Evolutionary conservation across 1,139 yeast species (phyloP), one percentile per base, ranked within the genome.

Genomic region (Saccharomycopsis hybrid): DNA sequence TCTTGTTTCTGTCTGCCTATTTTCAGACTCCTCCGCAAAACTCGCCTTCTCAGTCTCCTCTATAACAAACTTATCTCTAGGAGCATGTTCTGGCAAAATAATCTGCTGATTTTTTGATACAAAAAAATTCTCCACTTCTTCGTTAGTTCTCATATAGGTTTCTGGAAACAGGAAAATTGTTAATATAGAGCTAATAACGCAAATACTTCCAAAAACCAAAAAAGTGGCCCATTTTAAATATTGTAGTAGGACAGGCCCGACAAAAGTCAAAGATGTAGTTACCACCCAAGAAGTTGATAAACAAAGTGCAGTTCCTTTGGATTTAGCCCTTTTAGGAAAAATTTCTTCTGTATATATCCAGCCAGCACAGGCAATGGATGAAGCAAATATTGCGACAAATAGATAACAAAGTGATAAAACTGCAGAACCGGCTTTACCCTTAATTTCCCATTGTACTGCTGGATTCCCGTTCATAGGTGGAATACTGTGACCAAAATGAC

Each of bases 291-390:
- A 77, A 2, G 69, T 61, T 33, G 76, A 66, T 68, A 79, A 71
- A 46, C 82, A 76, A 2, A 79, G 55, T 1, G 84, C 72, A 32
- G 76, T 66, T 0, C 83, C 83, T 52, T 73, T 74, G 0, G 75
- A 63, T 51, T 78, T 70, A 1, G 78, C 70, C 18, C 66, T 63
- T 1, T 65, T 63, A 0, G 80, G 78, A 40, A 80, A 71, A 2
- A 79, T 64, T 56, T 82, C 87, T 45, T 75, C 71, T 1, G 80
- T 72, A 58, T 78, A 80, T 9, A 82, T 64, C 77, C 78, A 73
- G 41, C 79, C 71, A 2, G 71, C 71, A 36, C 80, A 70, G 0
- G 73, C 64, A 9, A 78, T 61, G 0, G 79, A 67, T 0, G 78
- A 59, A 0, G 83, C 70, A 62, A 75, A 78, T 0, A 77, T 63